Conservation (phyloP, 192 early-diverging fungal species). For the Backusella tarrabulga region DNA sequence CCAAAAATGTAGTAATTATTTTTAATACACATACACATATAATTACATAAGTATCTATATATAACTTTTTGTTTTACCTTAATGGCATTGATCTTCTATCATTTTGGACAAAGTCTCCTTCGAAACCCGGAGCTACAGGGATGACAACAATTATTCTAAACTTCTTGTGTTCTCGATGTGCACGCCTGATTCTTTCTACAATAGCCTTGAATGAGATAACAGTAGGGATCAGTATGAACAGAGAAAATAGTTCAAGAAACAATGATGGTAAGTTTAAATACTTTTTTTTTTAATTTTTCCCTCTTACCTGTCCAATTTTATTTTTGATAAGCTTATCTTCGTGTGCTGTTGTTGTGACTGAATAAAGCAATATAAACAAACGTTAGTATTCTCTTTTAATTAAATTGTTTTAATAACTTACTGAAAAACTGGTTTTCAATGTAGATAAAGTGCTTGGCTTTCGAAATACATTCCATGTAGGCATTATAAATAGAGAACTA, state of each 20-base stretch:
- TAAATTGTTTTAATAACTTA: slow-evolving; percentile 24
- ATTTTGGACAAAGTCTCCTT: slow-evolving; percentile 67
- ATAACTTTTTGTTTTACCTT: slow-evolving; percentile 18
- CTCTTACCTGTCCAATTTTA: slow-evolving; percentile 39
- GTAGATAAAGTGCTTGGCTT: slow-evolving; percentile 89
- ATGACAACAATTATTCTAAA: slow-evolving; percentile 81
- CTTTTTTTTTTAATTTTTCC: not conserved
- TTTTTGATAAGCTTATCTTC: slow-evolving; percentile 45
- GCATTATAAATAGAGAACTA: slow-evolving; percentile 81
- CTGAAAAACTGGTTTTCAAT: slow-evolving; percentile 96
- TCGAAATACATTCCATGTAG: slow-evolving; percentile 71
- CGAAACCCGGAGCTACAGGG: slow-evolving; percentile 81
- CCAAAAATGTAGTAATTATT: not conserved
- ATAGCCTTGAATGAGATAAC: slow-evolving; percentile 44
- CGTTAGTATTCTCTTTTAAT: not conserved
- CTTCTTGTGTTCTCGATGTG: slow-evolving; percentile 59
- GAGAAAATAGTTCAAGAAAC: not conserved
- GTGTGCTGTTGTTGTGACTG: slow-evolving; percentile 49
- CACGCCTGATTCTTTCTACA: slow-evolving; percentile 71
- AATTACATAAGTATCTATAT: not conserved
- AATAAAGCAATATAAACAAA: not conserved
- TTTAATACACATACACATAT: not conserved
- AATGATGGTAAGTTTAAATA: not conserved
- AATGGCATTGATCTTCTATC: slow-evolving; percentile 24
- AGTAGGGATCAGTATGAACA: not conserved